Base-by-base conservation (phyloP, 208 protist species). In the Lotmaria passim region DNA sequence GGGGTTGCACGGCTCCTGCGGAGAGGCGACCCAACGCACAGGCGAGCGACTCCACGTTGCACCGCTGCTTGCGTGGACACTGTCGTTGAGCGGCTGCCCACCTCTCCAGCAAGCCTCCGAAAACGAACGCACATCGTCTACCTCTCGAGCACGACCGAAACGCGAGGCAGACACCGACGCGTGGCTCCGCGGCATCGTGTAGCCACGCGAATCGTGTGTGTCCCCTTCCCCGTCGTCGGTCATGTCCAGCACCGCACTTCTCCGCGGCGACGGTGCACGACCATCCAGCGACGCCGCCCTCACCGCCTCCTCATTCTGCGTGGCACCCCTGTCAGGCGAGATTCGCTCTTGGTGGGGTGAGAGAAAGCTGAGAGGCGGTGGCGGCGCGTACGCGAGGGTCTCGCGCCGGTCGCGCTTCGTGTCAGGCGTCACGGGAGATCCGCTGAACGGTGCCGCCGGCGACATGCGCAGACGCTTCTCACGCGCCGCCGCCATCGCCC, bases 331-430 rank as follows among this genome's bases (percentile, higher is more conserved):
- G 7, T n/a, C 28, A 36, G 3, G 23, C 10, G 31, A 11, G 10
- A 36, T 10, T 28, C 33, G 33, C 43, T 17, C 24, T 26, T 24
- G 7, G 41, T 43, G 5, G 4, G 38, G 19, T 26, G 39, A 24
- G 2, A 61, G 28, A 33, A 43, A n/a, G 0, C n/a, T 6, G 24
- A 76, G 53, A 3, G 57, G 62, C 23, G 63, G 62, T 14, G 63
- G 63, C 14, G 63, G 38, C 3, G 63, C 36, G 41, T 48, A 59
- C 3, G n/a, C 24, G 3, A 23, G 12, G 0, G 57, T 50, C 36
- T 77, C 71, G 17, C 47, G 47, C 30, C 46, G 23, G 28, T 77
- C 71, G 8, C 71, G 71, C 48, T 77, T 77, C 48, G 39, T 55
- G n/a, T 66, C 52, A 0, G 71, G 71, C n/a, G 55, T 30, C 23